Evolutionary conservation across 2,329 filamentous ascomycete genomes (phyloP).

Genomic region (Trichoderma pleuroti): DNA sequence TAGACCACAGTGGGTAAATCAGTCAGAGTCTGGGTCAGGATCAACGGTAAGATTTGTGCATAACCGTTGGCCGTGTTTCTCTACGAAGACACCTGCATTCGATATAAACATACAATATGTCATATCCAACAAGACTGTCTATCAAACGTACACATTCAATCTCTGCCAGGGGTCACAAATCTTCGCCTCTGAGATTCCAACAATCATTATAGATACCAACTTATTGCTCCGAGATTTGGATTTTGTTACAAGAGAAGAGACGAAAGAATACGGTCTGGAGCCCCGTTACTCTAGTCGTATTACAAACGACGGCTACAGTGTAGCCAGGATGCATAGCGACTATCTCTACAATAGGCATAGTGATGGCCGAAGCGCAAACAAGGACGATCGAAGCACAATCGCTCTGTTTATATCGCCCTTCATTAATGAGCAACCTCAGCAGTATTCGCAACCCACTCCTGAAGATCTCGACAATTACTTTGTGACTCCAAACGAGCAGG

Average conservation of each 20-base stretch:
- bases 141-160: not conserved
- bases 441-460: not conserved
- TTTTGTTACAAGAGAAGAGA: not conserved
- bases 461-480: not conserved
- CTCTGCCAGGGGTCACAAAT: not conserved
- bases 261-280: not conserved
- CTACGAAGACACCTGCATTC: not conserved
- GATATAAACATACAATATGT: not conserved
- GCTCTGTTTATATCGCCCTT: not conserved
- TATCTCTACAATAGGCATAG: not conserved
- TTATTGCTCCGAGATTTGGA: not conserved
- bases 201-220: not conserved
- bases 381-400: not conserved
- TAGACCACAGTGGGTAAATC: not conserved
- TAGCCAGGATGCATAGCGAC: not conserved
- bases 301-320: not conserved
- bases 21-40: not conserved
- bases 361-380: not conserved
- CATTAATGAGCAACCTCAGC: not conserved
- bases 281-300: not conserved
- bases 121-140: not conserved
- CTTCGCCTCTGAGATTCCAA: not conserved
- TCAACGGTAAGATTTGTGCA: not conserved
- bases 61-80: not conserved
- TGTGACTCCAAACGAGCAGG: not conserved